Evolutionary conservation across 2,329 filamentous ascomycete genomes (phyloP).

Genomic region (Arthrinium phaeospermum): DNA sequence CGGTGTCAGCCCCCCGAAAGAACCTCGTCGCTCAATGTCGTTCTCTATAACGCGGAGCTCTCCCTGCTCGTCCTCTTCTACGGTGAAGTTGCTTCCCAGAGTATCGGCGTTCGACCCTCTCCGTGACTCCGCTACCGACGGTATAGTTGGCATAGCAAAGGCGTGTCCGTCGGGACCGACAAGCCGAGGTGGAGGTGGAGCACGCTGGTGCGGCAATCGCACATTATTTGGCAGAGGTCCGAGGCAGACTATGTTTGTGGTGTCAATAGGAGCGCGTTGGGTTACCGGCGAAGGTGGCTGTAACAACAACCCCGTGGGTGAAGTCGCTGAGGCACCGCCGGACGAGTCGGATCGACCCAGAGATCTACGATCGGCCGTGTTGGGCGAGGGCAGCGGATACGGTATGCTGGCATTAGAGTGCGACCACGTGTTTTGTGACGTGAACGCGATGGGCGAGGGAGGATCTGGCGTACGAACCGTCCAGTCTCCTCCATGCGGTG

Average conservation of each 20-base stretch:
- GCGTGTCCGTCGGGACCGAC: conserved; percentile 35
- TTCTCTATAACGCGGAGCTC: not conserved
- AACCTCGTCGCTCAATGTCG: not conserved
- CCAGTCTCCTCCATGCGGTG: conserved; percentile 50
- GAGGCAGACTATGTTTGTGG: conserved; percentile 58
- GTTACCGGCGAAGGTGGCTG: conserved; percentile 41
- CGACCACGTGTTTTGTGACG: conserved; percentile 37
- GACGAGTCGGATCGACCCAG: conserved; percentile 38
- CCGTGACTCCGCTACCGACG: conserved; percentile 32
- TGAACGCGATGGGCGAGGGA: conserved; percentile 50
- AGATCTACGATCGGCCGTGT: conserved; percentile 33
- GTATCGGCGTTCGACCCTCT: conserved; percentile 47
- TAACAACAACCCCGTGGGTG: conserved; percentile 26
- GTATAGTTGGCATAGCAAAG: conserved; percentile 35
- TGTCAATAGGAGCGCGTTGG: conserved; percentile 56
- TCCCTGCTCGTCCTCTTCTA: conserved; percentile 48
- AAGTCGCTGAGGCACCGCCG: conserved; percentile 29
- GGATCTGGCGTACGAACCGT: conserved; percentile 44
- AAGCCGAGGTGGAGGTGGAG: conserved; percentile 32
- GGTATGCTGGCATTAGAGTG: conserved; percentile 35
- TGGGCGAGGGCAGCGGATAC: conserved; percentile 31
- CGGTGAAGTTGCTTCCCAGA: conserved; percentile 62
- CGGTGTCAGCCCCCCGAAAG: not conserved
- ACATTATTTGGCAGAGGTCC: conserved; percentile 59
- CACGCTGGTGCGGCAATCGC: conserved; percentile 39